A percentile compares a stretch with the other conserved stretches of the same genome.
Evolutionary conservation across 2,329 filamentous ascomycete genomes (phyloP).

Genomic region (Macrophomina phaseolina): DNA sequence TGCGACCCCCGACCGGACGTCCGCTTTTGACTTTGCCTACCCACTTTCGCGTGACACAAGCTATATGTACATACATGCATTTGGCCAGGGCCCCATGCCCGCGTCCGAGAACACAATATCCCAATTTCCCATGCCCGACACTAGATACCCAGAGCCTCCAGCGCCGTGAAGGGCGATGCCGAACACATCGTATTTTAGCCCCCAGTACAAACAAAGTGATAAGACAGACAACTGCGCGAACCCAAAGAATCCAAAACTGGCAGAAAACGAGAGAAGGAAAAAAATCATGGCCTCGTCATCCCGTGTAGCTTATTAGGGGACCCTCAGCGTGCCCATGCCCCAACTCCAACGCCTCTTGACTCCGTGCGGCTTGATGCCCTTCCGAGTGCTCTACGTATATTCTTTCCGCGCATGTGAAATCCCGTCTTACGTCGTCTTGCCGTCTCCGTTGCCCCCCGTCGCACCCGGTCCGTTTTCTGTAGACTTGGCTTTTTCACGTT

Average conservation of each 20-base stretch:
- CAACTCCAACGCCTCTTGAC: constrained; percentile 18
- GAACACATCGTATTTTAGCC: constrained; percentile 22
- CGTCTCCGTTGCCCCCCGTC: constrained; percentile 1
- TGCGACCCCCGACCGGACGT: too few relatives aligned
- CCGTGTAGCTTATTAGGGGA: constrained; percentile 22
- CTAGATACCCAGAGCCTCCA: constrained; percentile 19
- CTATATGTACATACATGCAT: constrained; percentile 19
- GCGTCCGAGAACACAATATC: not conserved
- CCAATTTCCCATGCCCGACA: constrained; percentile 10
- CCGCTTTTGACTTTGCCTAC: constrained; percentile 1
- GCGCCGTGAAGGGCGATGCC: constrained; percentile 19
- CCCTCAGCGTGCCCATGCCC: constrained; percentile 9
- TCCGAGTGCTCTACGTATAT: constrained; percentile 9
- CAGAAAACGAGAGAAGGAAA: not conserved
- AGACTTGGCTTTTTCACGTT: constrained; percentile 32
- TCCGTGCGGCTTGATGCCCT: constrained; percentile 11
- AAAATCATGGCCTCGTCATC: constrained; percentile 26
- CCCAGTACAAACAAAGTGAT: constrained; percentile 12
- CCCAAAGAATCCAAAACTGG: constrained; percentile 22
- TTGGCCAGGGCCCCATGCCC: not conserved
- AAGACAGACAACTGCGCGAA: not conserved
- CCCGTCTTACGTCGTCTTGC: not conserved
- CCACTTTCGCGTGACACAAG: constrained; percentile 3
- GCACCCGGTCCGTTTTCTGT: constrained; percentile 13
- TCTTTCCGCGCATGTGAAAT: constrained; percentile 17